These are phyloP conservation scores for Sporothrix euskadiensis DNA, from an alignment of 2,329 filamentous ascomycete genomes.

Conservation along the genomic window DNA sequence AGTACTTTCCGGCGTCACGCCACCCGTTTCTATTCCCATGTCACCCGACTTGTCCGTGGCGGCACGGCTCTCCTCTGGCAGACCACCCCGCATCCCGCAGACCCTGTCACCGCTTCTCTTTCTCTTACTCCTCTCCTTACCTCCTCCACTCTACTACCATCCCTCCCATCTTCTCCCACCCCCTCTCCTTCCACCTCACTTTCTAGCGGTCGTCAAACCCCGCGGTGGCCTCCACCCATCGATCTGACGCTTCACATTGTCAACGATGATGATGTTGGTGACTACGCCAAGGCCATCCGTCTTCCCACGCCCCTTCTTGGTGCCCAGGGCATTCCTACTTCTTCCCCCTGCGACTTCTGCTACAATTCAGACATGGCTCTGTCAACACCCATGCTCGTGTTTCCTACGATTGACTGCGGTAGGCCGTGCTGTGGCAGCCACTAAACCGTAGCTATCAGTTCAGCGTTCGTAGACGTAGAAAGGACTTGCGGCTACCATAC, in stretches of 20 bases:
- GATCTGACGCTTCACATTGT: not conserved
- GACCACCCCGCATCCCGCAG: not conserved
- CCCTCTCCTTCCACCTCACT: not conserved
- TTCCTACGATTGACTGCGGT: not conserved
- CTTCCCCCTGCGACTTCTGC: not conserved
- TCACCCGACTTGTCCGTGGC: slow-evolving; percentile 12
- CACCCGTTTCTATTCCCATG: not conserved
- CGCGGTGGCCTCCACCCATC: not conserved
- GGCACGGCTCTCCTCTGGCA: slow-evolving; percentile 4
- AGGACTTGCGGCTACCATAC: not conserved
- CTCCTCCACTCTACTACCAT: not conserved
- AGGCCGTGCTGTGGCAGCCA: not conserved
- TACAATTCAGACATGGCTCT: not conserved
- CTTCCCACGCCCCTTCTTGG: not conserved
- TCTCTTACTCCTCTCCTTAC: not conserved
- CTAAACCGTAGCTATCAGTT: not conserved
- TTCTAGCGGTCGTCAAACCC: not conserved
- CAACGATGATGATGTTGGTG: not conserved
- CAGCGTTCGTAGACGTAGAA: not conserved
- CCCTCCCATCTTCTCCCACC: not conserved
- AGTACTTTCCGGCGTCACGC: not conserved
- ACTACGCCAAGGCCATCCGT: not conserved
- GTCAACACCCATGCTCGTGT: not conserved
- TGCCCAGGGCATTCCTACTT: not conserved
- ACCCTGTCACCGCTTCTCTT: not conserved